Evolutionary conservation across 306 rosid genomes (phyloP).

Genomic region (Vicia villosa): DNA sequence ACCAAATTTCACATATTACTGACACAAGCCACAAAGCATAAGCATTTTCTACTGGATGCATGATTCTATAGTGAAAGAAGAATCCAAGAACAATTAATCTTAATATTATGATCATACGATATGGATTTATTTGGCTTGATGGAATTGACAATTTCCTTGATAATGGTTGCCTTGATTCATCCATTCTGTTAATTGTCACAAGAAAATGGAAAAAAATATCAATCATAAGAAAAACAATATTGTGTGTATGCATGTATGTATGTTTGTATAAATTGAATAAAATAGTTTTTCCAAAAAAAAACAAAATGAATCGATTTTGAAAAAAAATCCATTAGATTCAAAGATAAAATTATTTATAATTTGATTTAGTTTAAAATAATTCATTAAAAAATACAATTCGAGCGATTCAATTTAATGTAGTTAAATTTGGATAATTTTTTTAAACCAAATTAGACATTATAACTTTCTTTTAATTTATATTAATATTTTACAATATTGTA

Average conservation of each 20-base stretch:
- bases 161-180: conserved; percentile 65
- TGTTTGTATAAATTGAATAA: too few relatives aligned
- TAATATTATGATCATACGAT: conserved; percentile 61
- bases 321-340: too few relatives aligned
- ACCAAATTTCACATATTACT: conserved; percentile 73
- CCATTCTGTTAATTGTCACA: conserved; percentile 55
- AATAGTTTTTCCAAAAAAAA: too few relatives aligned
- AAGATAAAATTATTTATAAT: too few relatives aligned
- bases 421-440: too few relatives aligned
- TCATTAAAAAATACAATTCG: too few relatives aligned
- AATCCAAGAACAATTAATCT: conserved; percentile 66
- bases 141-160: conserved; percentile 62
- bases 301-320: too few relatives aligned
- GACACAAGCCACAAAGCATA: conserved; percentile 67
- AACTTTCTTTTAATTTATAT: too few relatives aligned
- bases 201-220: not conserved
- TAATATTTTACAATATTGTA: too few relatives aligned
- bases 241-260: not conserved
- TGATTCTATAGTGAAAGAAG: conserved; percentile 65
- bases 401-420: too few relatives aligned
- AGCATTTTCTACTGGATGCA: conserved; percentile 62
- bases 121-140: conserved; percentile 64
- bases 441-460: too few relatives aligned
- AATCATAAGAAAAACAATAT: not conserved
- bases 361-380: too few relatives aligned